These are phyloP conservation scores for Leccinellum rugosiceps DNA, from an alignment of 768 basidiomycete species.

Conservation along the genomic window DNA sequence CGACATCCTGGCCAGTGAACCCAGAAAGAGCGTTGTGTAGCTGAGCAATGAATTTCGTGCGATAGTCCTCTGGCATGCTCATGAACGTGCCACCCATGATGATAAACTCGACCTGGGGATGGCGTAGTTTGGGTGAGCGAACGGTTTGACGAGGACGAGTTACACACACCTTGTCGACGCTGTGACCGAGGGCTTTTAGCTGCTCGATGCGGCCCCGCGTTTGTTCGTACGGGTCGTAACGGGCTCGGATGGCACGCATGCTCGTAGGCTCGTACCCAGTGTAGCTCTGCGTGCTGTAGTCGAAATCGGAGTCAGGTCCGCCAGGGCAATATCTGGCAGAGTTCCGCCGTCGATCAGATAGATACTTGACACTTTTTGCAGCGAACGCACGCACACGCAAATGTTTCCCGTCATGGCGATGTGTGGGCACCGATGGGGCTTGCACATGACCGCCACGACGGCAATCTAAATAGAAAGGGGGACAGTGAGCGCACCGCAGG, in stretches of 20 bases:
- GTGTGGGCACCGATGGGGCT: conserved; percentile 98
- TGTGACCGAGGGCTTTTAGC: conserved; percentile 92
- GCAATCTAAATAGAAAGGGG: conserved; percentile 61
- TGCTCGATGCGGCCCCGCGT: conserved; percentile 95
- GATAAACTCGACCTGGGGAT: conserved; percentile 75
- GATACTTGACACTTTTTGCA: not conserved
- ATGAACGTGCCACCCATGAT: conserved; percentile 99
- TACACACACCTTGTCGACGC: conserved; percentile 83
- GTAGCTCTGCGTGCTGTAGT: conserved; percentile 97
- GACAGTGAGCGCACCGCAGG: not conserved
- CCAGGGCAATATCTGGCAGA: conserved; percentile 89
- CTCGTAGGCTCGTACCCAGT: conserved; percentile 97
- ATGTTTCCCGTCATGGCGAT: conserved; percentile 99
- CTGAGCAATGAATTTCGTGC: conserved; percentile 90
- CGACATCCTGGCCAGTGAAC: conserved; percentile 88
- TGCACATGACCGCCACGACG: conserved; percentile 99
- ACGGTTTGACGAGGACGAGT: conserved; percentile 3
- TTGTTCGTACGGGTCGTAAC: conserved; percentile 97
- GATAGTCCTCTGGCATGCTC: conserved; percentile 98
- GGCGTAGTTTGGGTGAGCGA: not conserved
- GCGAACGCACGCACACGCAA: conserved; percentile 70
- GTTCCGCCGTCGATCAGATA: conserved; percentile 2
- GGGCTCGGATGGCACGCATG: conserved; percentile 97
- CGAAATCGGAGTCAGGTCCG: conserved; percentile 98
- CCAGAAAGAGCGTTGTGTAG: conserved; percentile 96